phyloP scores from a whole-genome alignment of 1,284 basidiomycete species.

The Rhodotorula sp. region DNA sequence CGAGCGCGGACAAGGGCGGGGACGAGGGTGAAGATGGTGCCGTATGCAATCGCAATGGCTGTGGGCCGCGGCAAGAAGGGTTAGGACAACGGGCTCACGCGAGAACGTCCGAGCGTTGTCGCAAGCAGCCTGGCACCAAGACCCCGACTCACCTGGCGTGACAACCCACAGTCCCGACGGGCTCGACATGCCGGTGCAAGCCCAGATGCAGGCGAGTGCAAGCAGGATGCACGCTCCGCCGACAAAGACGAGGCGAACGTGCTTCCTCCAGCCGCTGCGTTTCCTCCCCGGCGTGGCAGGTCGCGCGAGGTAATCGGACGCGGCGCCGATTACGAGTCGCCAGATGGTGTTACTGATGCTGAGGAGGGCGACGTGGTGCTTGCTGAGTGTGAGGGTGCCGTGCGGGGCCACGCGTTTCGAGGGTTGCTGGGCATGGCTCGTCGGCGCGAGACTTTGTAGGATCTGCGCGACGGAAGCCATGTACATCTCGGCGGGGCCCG shows the following conservation, averaged over 20 bases:
- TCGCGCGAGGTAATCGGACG: conserved; percentile 38
- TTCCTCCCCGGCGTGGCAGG: not conserved
- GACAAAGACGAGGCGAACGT: conserved; percentile 37
- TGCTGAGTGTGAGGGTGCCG: conserved; percentile 29
- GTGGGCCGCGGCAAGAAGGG: not conserved
- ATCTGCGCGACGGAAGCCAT: conserved; percentile 40
- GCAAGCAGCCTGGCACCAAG: not conserved
- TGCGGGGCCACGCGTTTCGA: not conserved
- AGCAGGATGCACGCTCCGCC: conserved; percentile 23
- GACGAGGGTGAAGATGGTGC: conserved; percentile 36
- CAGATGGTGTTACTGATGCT: conserved; percentile 39
- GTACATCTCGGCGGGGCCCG: conserved; percentile 40
- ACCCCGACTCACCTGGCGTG: conserved; percentile 15
- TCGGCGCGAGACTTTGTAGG: conserved; percentile 32
- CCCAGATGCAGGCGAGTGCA: conserved; percentile 25
- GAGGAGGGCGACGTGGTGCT: conserved; percentile 40
- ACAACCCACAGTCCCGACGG: conserved; percentile 36
- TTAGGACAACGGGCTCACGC: not conserved
- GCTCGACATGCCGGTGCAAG: conserved; percentile 17
- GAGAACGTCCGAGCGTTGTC: too few species aligned
- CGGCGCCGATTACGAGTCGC: conserved; percentile 37
- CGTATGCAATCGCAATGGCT: conserved; percentile 37
- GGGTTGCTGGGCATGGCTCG: not conserved
- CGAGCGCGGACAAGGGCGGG: conserved; percentile 41
- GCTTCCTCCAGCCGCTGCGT: conserved; percentile 5